These are phyloP conservation scores for Boletellus ananas DNA, from an alignment of 768 basidiomycete species.

Conservation along the genomic window DNA sequence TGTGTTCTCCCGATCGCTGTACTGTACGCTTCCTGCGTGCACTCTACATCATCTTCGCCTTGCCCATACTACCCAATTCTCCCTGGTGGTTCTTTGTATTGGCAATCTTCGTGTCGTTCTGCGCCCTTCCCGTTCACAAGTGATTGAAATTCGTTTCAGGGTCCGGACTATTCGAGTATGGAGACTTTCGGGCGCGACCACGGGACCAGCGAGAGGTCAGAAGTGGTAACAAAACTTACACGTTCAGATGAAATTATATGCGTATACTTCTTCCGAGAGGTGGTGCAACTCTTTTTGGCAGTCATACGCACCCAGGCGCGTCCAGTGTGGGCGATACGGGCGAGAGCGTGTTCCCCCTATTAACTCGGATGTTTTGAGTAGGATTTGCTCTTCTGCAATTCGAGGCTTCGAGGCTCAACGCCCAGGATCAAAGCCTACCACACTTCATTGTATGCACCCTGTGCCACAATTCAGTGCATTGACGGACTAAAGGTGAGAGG, in stretches of 20 bases:
- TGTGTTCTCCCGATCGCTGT: not conserved
- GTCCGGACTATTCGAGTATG: conserved; percentile 37
- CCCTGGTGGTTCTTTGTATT: not conserved
- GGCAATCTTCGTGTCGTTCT: conserved; percentile 4
- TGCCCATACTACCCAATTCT: not conserved
- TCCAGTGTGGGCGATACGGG: conserved; percentile 7
- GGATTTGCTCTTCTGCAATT: conserved; percentile 21
- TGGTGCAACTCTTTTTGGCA: not conserved
- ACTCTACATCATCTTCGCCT: conserved; percentile 4
- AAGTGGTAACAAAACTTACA: conserved; percentile 67
- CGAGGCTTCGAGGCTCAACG: not conserved
- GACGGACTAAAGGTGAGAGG: conserved; percentile 8
- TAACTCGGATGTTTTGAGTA: conserved; percentile 18
- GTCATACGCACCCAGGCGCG: conserved; percentile 3
- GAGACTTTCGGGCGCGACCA: conserved; percentile 63
- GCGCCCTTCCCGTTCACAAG: not conserved
- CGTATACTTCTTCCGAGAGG: conserved; percentile 7
- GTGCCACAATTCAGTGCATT: not conserved
- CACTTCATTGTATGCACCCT: not conserved
- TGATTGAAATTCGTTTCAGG: conserved; percentile 29
- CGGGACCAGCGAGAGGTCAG: conserved; percentile 62
- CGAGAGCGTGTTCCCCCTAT: not conserved
- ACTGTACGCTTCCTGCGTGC: conserved; percentile 2
- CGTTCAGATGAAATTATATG: conserved; percentile 49
- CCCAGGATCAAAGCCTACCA: not conserved